Evolutionary conservation across 305 asterid species (phyloP), one percentile per base, ranked within the genome.

Genomic region (Lippia alba): DNA sequence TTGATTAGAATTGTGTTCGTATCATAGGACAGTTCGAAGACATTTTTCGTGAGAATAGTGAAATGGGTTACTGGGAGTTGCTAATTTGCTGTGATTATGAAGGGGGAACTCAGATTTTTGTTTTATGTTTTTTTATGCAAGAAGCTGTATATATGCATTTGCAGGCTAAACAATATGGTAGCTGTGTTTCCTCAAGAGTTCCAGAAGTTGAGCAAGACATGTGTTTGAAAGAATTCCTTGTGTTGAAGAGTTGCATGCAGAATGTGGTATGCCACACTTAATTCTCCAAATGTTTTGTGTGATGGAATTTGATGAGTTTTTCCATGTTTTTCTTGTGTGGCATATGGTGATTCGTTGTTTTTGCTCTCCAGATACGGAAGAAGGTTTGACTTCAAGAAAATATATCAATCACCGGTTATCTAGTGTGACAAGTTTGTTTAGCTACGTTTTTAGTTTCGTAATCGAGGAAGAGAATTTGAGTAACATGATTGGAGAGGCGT

Each of bases 111-210:
- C 5, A 8, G 18, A 32, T 15, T 16, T 15, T 62, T 46, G 20
- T 59, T 19, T 5, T 33, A 55, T n/a, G 17, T 55, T 34, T 56
- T 69, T 12, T 66, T n/a, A 41, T 11, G 63, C 75, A 55, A 61
- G 45, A 54, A 63, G 11, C 61, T 68, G 54, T 51, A 18, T 36
- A 20, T 24, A 41, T 66, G 57, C 40, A 59, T 10, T 39, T 58
- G 65, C 85, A 94, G 98, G 94, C 92, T 59, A 91, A 89, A 83
- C 89, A 78, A 50, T 94, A 91, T 20, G 96, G 97, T 50, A 82
- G 79, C 67, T 94, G 98, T 83, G 94, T 91, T 79, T 87, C 96
- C 17, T 78, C 89, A 69, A 91, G 84, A 80, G 85, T 89, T 78
- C 97, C 97, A 70, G 85, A 81, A 81, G 85, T 94, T 56, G 97